Percentiles rank a stretch among this genome's conserved stretches.
These are phyloP conservation scores for Exophiala aquamarina DNA, from an alignment of 2,329 filamentous ascomycete species.

Conservation along the genomic window DNA sequence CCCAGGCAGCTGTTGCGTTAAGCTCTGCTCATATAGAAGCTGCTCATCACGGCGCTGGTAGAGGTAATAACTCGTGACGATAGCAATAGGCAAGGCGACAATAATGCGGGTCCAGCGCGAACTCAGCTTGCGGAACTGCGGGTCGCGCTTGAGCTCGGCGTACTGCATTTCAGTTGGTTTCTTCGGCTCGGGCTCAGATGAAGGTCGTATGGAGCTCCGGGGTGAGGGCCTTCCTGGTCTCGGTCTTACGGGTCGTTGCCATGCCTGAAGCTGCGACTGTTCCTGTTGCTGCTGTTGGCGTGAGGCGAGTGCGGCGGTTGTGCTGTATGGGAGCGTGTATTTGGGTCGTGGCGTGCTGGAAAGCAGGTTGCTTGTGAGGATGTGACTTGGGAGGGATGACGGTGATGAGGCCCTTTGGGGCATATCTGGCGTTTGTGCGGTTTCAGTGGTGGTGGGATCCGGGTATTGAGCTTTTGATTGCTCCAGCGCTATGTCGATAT, in stretches of 20 bases:
- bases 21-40: background rate
- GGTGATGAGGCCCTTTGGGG: no score
- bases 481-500: no score
- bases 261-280: no score
- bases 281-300: background rate
- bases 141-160: constrained; percentile 20
- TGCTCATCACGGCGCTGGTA: constrained; percentile 19
- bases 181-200: background rate
- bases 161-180: constrained; percentile 19
- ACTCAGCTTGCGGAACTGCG: constrained; percentile 15
- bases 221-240: no score
- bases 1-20: no score
- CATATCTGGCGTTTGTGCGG: background rate
- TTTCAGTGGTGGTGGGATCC: constrained; percentile 1
- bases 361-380: no score
- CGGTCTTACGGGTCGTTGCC: no score
- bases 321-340: constrained; percentile 2
- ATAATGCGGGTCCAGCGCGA: constrained; percentile 20
- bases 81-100: constrained; percentile 24
- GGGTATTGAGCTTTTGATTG: no score
- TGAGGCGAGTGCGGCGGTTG: background rate
- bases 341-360: background rate
- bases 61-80: constrained; percentile 24
- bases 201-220: no score
- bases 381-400: no score